Conservation (phyloP, 352 stramenopile genomes). For the Phytophthora meadii region DNA sequence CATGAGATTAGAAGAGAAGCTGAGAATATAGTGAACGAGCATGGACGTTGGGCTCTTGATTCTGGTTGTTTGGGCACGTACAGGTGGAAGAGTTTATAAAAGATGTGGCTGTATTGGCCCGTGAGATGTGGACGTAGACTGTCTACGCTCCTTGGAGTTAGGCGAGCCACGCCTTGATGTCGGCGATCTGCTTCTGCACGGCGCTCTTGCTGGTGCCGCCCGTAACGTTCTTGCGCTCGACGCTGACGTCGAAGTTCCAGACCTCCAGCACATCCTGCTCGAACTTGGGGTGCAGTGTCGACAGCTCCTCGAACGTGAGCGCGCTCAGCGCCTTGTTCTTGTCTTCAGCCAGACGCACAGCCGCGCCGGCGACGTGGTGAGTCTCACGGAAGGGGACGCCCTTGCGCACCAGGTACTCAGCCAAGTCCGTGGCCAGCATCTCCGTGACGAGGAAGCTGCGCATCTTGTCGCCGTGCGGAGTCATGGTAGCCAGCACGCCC, state of each 20-base stretch:
- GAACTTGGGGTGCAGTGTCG: slow-evolving; percentile 89
- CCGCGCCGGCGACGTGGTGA: slow-evolving; percentile 98
- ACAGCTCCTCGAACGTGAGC: slow-evolving; percentile 92
- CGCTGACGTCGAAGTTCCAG: slow-evolving; percentile 92
- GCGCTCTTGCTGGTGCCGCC: slow-evolving; percentile 84
- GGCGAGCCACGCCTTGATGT: slow-evolving; percentile 78
- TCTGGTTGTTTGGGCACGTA: neutral
- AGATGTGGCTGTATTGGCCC: no score
- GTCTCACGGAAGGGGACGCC: slow-evolving; percentile 99
- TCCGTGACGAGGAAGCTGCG: slow-evolving; percentile 96
- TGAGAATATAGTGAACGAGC: slow-evolving; percentile 30
- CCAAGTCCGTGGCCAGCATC: slow-evolving; percentile 99
- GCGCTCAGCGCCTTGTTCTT: slow-evolving; percentile 82
- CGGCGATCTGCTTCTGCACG: slow-evolving; percentile 81
- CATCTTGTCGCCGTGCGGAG: slow-evolving; percentile 94
- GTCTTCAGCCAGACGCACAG: slow-evolving; percentile 93
- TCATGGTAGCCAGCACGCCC: slow-evolving; percentile 97
- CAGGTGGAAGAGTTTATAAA: neutral
- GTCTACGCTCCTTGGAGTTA: slow-evolving; percentile 15
- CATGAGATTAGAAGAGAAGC: slow-evolving; percentile 16
- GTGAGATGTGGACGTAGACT: neutral
- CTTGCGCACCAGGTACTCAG: slow-evolving; percentile 99
- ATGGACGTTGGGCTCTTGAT: neutral
- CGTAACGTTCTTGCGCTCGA: slow-evolving; percentile 92
- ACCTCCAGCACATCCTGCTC: slow-evolving; percentile 89